Percentiles rank a stretch among this genome's conserved stretches.
These are phyloP conservation scores for Ceratobasidium sp. DNA, from an alignment of 1,284 basidiomycete genomes.

Conservation along the genomic window DNA sequence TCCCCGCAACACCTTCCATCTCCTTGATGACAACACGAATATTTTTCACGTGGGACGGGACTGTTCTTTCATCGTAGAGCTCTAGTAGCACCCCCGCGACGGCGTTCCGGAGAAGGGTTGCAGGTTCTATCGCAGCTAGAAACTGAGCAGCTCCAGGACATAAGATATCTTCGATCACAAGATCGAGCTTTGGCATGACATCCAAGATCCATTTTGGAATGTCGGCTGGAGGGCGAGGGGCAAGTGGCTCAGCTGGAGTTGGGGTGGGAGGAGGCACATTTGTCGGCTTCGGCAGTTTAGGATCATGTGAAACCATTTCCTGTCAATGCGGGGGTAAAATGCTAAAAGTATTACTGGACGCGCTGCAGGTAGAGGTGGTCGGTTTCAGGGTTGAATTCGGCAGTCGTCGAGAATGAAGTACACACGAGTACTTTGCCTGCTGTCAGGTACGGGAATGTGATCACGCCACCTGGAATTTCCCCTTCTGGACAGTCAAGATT, in stretches of 20 bases:
- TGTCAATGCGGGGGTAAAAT: not conserved
- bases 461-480: conserved; percentile 5
- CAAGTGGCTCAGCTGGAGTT: conserved; percentile 7
- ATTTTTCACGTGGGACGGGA: conserved; percentile 21
- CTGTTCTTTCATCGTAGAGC: conserved; percentile 30
- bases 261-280: conserved; percentile 16
- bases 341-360: not conserved
- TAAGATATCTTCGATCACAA: conserved; percentile 31
- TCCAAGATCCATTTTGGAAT: conserved; percentile 29
- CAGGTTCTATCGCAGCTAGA: conserved; percentile 25
- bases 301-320: conserved; percentile 40
- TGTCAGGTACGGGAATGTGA: conserved; percentile 14
- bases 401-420: not conserved
- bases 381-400: not conserved
- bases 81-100: conserved; percentile 23
- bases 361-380: not conserved
- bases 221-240: conserved; percentile 16
- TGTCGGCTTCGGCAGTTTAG: conserved; percentile 39
- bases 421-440: not conserved
- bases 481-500: conserved; percentile 1
- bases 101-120: conserved; percentile 25
- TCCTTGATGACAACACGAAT: conserved; percentile 32
- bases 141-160: conserved; percentile 27
- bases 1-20: conserved; percentile 26
- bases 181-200: conserved; percentile 35